Conservation (phyloP, 2,329 filamentous ascomycete species). For the Tolypocladium guangdongense region DNA sequence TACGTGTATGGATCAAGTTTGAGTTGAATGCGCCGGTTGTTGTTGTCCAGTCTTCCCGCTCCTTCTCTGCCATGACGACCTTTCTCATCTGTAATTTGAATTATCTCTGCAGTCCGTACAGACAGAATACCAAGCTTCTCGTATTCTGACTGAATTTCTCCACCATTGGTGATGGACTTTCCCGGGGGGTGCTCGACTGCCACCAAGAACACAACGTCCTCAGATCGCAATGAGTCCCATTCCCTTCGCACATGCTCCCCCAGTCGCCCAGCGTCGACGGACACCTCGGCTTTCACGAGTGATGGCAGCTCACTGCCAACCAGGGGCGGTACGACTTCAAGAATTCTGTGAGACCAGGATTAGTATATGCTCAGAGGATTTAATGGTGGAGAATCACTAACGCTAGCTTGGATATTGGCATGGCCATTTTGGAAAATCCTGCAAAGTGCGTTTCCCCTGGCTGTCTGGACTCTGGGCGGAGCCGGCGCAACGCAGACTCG, state of each 20-base stretch:
- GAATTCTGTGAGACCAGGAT: conserved; percentile 37
- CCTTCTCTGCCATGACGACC: conserved; percentile 59
- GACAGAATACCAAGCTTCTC: conserved; percentile 57
- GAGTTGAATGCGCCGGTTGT: conserved; percentile 62
- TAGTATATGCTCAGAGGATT: neutral
- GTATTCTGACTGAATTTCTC: conserved; percentile 28
- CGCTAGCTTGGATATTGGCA: conserved; percentile 75
- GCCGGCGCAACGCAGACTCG: conserved; percentile 66
- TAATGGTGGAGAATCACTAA: conserved; percentile 14
- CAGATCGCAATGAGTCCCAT: conserved; percentile 79
- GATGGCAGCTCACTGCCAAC: conserved; percentile 81
- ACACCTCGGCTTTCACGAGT: conserved; percentile 74
- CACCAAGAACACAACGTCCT: conserved; percentile 84
- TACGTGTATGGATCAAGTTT: conserved; percentile 73
- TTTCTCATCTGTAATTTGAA: conserved; percentile 79
- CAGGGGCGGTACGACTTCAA: conserved; percentile 72
- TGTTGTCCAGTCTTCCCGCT: conserved; percentile 51
- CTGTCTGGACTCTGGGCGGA: conserved; percentile 57
- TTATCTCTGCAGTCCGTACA: conserved; percentile 73
- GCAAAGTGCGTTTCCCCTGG: conserved; percentile 63
- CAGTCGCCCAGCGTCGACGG: conserved; percentile 72
- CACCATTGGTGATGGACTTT: conserved; percentile 42
- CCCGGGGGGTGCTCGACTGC: conserved; percentile 54
- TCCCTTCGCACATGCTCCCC: conserved; percentile 66
- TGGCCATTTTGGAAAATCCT: conserved; percentile 84